phyloP scores from a whole-genome alignment of 495 filamentous ascomycete genomes.

The Aspergillus ostianus region DNA sequence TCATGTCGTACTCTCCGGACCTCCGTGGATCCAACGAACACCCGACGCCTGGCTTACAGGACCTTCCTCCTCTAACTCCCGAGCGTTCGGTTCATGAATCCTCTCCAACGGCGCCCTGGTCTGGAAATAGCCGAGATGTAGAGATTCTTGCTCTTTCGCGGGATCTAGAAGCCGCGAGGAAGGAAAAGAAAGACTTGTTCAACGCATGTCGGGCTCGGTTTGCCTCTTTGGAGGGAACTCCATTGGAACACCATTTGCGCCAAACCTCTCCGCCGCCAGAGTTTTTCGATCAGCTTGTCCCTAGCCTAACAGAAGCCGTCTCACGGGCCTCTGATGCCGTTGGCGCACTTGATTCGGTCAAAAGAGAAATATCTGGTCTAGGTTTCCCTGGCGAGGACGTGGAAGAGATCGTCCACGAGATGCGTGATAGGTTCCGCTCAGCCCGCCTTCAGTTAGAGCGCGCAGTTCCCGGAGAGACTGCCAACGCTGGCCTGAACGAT shows the following conservation, averaged over 20 bases:
- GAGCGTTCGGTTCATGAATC: slow-evolving; percentile 12
- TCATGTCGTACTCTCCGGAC: slow-evolving; percentile 38
- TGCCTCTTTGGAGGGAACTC: slow-evolving; percentile 30
- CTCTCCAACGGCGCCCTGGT: slow-evolving; percentile 19
- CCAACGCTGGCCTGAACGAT: slow-evolving; percentile 40
- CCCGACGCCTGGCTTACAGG: slow-evolving; percentile 18
- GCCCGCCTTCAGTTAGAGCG: slow-evolving; percentile 68
- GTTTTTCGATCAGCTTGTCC: slow-evolving; percentile 36
- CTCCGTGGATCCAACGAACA: slow-evolving; percentile 19
- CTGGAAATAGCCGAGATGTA: slow-evolving; percentile 14
- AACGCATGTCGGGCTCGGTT: slow-evolving; percentile 38
- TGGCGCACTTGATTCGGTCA: slow-evolving; percentile 37
- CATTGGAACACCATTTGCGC: slow-evolving; percentile 32
- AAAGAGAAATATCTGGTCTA: slow-evolving; percentile 42
- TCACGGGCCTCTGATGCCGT: slow-evolving; percentile 37
- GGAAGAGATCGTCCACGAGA: slow-evolving; percentile 49
- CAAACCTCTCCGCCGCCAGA: slow-evolving; percentile 38
- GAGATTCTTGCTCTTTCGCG: slow-evolving; percentile 26
- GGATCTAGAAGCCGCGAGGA: slow-evolving; percentile 38
- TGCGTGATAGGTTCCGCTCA: slow-evolving; percentile 56
- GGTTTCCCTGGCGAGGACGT: slow-evolving; percentile 54
- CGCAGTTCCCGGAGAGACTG: slow-evolving; percentile 61
- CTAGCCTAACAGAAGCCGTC: slow-evolving; percentile 34
- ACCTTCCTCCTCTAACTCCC: slow-evolving; percentile 18
- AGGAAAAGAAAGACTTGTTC: slow-evolving; percentile 41